Evolutionary conservation across 106 monocot species (phyloP).

Genomic region (Dendrobium catenatum): DNA sequence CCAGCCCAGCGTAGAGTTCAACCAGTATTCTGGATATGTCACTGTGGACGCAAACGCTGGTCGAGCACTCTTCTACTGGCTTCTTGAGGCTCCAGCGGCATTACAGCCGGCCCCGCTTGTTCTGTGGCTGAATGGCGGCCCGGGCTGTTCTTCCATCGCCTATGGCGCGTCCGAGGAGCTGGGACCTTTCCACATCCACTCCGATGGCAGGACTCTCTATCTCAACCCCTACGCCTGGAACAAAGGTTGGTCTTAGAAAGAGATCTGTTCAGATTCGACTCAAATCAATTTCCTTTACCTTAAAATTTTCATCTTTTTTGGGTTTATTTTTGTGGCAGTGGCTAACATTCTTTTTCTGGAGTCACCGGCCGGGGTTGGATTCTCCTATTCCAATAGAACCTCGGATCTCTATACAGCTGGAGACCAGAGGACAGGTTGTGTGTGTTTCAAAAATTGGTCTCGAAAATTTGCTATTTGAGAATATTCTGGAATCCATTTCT

Average conservation of each 20-base stretch:
- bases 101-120: constrained; percentile 52
- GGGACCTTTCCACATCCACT: constrained; percentile 74
- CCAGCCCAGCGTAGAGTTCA: constrained; percentile 45
- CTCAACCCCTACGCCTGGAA: constrained; percentile 84
- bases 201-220: constrained; percentile 69
- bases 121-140: constrained; percentile 97
- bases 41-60: constrained; percentile 58
- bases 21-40: constrained; percentile 92
- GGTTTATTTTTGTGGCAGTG: constrained; percentile 26
- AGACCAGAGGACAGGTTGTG: constrained; percentile 62
- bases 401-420: constrained; percentile 61
- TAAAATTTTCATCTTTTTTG: background rate
- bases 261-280: constrained; percentile 1
- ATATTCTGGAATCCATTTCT: background rate
- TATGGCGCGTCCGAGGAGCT: constrained; percentile 99
- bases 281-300: background rate
- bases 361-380: constrained; percentile 94
- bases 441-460: background rate
- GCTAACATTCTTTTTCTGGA: constrained; percentile 95
- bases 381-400: constrained; percentile 83
- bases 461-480: background rate
- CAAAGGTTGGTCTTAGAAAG: constrained; percentile 30
- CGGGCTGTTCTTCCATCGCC: constrained; percentile 87
- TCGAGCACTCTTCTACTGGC: constrained; percentile 95
- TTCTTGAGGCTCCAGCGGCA: constrained; percentile 46